phyloP scores from a whole-genome alignment of 2,329 filamentous ascomycete genomes.

The Amylocarpus encephaloides region DNA sequence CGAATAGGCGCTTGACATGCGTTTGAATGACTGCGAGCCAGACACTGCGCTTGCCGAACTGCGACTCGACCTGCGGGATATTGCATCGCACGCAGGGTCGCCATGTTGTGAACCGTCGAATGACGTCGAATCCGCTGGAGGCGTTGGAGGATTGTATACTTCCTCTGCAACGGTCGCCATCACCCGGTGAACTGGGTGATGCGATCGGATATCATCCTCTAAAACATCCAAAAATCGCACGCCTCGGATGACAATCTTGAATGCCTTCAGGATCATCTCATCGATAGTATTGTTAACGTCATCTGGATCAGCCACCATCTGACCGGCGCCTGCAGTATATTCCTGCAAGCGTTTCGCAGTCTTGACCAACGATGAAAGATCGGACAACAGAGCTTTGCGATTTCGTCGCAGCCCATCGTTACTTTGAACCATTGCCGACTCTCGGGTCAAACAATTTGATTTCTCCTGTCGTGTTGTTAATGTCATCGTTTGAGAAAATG shows the following conservation, averaged over 20 bases:
- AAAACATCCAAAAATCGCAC: constrained; percentile 85
- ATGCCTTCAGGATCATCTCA: constrained; percentile 88
- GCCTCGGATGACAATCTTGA: constrained; percentile 86
- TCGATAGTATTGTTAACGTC: constrained; percentile 74
- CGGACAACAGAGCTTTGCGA: constrained; percentile 81
- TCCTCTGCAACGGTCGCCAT: constrained; percentile 57
- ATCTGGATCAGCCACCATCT: constrained; percentile 41
- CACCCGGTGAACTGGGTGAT: constrained; percentile 47
- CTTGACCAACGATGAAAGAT: constrained; percentile 84
- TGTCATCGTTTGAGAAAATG: constrained; percentile 1
- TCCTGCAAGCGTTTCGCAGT: constrained; percentile 81
- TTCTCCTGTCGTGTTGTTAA: constrained; percentile 57
- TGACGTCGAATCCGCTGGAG: constrained; percentile 50
- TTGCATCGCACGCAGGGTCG: constrained; percentile 35
- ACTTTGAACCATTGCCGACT: constrained; percentile 66
- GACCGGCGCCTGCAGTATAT: constrained; percentile 39
- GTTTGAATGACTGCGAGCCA: constrained; percentile 26
- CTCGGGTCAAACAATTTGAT: constrained; percentile 79
- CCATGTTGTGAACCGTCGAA: constrained; percentile 39
- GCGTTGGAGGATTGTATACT: constrained; percentile 53
- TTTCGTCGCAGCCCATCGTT: constrained; percentile 72
- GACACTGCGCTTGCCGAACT: constrained; percentile 28
- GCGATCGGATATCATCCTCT: constrained; percentile 53
- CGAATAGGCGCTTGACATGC: constrained; percentile 21
- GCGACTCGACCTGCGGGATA: constrained; percentile 28